Conservation (phyloP, 495 filamentous ascomycete genomes). For the Penicillium desertorum region DNA sequence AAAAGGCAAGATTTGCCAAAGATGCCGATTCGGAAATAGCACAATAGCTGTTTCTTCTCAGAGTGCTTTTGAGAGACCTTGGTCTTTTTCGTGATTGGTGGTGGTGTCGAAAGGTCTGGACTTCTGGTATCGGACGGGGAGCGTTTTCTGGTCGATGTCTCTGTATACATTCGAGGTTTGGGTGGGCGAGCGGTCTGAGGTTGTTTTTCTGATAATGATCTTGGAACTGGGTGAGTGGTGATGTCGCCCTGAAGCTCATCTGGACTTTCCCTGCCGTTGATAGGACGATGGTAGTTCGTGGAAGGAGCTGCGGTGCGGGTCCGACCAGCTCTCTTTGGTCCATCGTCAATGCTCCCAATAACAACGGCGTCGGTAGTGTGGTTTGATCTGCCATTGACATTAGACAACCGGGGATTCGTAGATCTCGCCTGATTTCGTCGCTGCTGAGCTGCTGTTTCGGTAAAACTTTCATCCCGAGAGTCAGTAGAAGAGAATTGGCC, state of each 20-base stretch:
- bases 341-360: constrained; percentile 23
- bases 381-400: constrained; percentile 6
- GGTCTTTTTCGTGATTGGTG: constrained; percentile 18
- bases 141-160: constrained; percentile 14
- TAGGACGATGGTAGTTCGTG: neutral
- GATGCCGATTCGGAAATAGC: constrained; percentile 28
- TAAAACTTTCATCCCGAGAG: constrained; percentile 29
- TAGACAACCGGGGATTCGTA: neutral
- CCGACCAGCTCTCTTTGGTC: neutral
- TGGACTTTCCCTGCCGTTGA: constrained; percentile 35
- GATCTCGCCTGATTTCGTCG: constrained; percentile 21
- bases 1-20: constrained; percentile 14
- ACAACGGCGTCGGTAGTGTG: neutral
- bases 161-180: constrained; percentile 1
- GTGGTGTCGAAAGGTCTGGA: constrained; percentile 28
- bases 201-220: constrained; percentile 8
- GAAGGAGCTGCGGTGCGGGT: neutral
- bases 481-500: constrained; percentile 12
- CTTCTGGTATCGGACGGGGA: constrained; percentile 38
- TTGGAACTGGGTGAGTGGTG: constrained; percentile 31
- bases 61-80: constrained; percentile 18
- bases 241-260: constrained; percentile 48
- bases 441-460: constrained; percentile 27
- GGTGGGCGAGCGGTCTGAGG: neutral
- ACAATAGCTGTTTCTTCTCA: constrained; percentile 2